Evolutionary conservation across 2,329 filamentous ascomycete species (phyloP).

Genomic region (Exserohilum rostratum): DNA sequence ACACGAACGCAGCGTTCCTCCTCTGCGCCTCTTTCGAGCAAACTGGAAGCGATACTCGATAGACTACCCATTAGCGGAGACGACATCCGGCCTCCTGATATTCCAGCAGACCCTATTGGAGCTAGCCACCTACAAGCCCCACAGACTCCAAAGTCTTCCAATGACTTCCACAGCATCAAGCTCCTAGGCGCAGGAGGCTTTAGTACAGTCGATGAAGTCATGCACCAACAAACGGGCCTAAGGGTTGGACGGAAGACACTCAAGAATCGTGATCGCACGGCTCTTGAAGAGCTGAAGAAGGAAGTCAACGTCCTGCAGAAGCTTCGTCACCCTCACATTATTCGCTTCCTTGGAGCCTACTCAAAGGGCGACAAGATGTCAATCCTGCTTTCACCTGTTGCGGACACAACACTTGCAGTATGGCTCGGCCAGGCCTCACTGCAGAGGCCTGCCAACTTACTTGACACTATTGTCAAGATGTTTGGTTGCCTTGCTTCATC

Average conservation of each 20-base stretch:
- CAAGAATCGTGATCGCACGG: conserved; percentile 43
- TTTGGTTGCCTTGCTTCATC: conserved; percentile 46
- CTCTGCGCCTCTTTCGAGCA: not conserved
- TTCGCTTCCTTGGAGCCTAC: conserved; percentile 47
- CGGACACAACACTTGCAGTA: conserved; percentile 44
- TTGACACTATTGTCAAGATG: conserved; percentile 40
- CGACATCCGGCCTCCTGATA: not conserved
- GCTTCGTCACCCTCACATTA: conserved; percentile 48
- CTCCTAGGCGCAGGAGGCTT: conserved; percentile 47
- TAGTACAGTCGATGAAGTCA: conserved; percentile 47
- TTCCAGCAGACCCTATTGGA: not conserved
- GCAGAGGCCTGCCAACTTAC: conserved; percentile 30
- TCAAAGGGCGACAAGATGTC: conserved; percentile 46
- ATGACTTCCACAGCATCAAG: conserved; percentile 44
- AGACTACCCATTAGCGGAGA: not conserved
- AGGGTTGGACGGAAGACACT: conserved; percentile 46
- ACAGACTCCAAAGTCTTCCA: conserved; percentile 15
- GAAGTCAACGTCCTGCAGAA: conserved; percentile 47
- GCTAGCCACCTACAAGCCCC: not conserved
- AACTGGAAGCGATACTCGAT: not conserved
- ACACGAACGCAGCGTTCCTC: not conserved
- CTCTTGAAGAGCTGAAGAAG: conserved; percentile 42
- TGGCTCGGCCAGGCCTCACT: conserved; percentile 37
- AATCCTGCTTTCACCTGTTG: conserved; percentile 45
- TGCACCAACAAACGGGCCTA: conserved; percentile 43